Base-by-base conservation (phyloP, 1,139 yeast genomes). In the Diutina mesorugosa region DNA sequence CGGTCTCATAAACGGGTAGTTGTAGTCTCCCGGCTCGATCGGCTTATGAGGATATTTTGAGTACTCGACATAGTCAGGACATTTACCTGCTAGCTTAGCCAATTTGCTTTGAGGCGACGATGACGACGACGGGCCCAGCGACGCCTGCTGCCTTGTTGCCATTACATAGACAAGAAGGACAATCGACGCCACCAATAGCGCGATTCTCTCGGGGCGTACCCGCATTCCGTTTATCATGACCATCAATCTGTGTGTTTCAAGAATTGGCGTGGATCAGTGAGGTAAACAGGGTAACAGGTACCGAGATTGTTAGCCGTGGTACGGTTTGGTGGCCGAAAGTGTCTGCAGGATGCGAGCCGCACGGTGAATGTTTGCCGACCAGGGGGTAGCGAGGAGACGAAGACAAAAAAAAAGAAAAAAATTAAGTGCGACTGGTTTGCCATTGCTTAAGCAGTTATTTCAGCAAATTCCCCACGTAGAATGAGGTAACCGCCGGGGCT, bases 1-100 rank as follows among this genome's bases (percentile, higher is more conserved):
- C 1, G 97, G 97, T 61, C 97, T 73, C 83, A 89, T 93, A 62
- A 66, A 87, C 0, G 96, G 90, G 59, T 84, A 74, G 54, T 69
- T 64, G 55, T 79, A 64, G 4, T 69, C 65, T 0, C 88, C 88
- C 1, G 64, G 59, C 0, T 84, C 75, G 16, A 67, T 72, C 0
- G 88, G 88, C 1, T 64, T 66, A 62, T 85, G 90, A 50, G 65
- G 63, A 2, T 58, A 59, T 57, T 76, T 67, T 5, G 78, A 72
- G 62, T 76, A 76, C 1, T 70, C 71, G 10, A 72, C 72, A 59
- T 76, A 77, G 60, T 76, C 72, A 14, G 76, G 76, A 62, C 81
- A 77, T 53, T 67, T 64, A 14, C 58, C 59, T 26, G 48, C 35
- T 35, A 12, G 14, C 5, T 10, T 32, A 4, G 28, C 18, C 28